Evolutionary conservation across 306 rosid genomes (phyloP), one percentile per base, ranked within the genome.

Genomic region (Cajanus cajan): DNA sequence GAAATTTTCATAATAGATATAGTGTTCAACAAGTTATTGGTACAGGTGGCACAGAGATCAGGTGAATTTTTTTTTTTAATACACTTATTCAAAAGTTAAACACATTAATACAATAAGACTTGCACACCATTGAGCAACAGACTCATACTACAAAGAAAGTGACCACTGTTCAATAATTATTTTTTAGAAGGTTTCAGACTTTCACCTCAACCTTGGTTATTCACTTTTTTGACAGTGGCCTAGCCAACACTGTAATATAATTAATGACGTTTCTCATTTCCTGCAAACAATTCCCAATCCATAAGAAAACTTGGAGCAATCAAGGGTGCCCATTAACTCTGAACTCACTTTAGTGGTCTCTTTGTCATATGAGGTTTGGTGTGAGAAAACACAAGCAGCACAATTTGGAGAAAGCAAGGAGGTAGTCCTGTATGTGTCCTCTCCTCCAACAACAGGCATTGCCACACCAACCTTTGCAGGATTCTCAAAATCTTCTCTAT

Each of bases 361-460:
- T 28, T 28, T 28, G 31, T 66, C 40, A 2, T 3, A 4, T 7
- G 68, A 80, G 16, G 4, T 58, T 33, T 59, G 48, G 2, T 51
- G 45, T 0, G 84, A 81, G 85, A 79, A 86, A 16, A 63, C n/a
- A 55, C 84, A 84, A 31, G 88, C 69, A 4, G 16, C 82, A 68
- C 88, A 86, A 6, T 77, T 58, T 8, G 84, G 45, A 54, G 83
- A 82, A 10, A 86, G 73, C 73, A 88, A 86, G 0, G 86, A 84
- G 15, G 57, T 13, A 2, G 87, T 86, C 67, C 47, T 76, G 67
- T 88, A 84, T 25, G 24, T 84, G 8, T 82, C 90, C 57, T 82
- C 90, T n/a, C 92, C 90, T 0, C 87, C 83, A 54, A 84, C 52
- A 33, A 84, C 79, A 0, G 84, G 87, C 92, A 84, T 88, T 16